Percentiles rank a stretch among this genome's conserved stretches.
Evolutionary conservation across 2,329 filamentous ascomycete species (phyloP).

Genomic region (Aspergillus floridensis): DNA sequence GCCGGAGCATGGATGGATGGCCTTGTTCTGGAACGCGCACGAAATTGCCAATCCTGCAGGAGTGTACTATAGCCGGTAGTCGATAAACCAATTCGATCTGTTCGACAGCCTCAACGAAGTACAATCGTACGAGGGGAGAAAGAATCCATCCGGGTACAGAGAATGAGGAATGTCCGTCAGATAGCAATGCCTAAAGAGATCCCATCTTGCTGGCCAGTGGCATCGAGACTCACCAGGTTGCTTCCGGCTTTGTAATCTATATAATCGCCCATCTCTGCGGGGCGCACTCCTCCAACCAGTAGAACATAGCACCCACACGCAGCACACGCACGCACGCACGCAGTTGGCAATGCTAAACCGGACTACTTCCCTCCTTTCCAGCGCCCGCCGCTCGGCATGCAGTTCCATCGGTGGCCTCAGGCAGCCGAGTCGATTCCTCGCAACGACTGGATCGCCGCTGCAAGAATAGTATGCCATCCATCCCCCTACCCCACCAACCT

Average conservation of each 20-base stretch:
- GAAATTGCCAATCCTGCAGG: neutral
- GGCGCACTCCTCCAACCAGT: neutral
- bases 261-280: neutral
- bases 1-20: too few species aligned
- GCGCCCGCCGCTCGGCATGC: too few species aligned
- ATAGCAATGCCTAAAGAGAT: neutral
- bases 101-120: too few species aligned
- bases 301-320: neutral
- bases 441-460: neutral
- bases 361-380: neutral
- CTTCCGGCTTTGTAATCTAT: neutral
- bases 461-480: neutral
- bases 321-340: too few species aligned
- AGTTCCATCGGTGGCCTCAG: neutral
- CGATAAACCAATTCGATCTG: too few species aligned
- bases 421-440: neutral
- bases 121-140: too few species aligned
- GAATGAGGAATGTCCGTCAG: neutral
- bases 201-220: too few species aligned
- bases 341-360: neutral
- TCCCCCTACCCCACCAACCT: neutral
- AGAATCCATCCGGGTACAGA: too few species aligned
- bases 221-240: too few species aligned
- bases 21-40: neutral
- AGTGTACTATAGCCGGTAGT: neutral